Evolutionary conservation across 345 rosid genomes (phyloP), one percentile per base, ranked within the genome.

Genomic region (Salix viminalis): DNA sequence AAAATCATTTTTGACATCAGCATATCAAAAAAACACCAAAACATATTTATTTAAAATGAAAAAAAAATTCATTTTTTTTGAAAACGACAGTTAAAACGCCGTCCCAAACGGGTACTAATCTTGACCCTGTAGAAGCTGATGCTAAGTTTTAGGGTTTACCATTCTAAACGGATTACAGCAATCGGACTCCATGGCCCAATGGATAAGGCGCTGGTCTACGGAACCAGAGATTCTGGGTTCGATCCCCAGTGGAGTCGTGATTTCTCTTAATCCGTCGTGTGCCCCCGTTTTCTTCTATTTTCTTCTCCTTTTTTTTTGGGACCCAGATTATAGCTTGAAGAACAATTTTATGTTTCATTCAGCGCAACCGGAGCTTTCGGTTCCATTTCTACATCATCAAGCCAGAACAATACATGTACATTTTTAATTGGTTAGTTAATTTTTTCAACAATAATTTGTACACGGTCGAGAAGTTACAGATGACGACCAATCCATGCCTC

Each of bases 131-230:
- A 21, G 10, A 54, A 19, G 7, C 24, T 54, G 11, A 1, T 7
- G 0, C 0, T 8, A 7, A 8, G 12, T 54, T 21, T 54, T 21
- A 54, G 0, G 0, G 2, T 0, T 1, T 8, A 54, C 61, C 13
- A 8, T 54, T 54, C 1, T 21, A 0, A 7, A 7, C 1, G 0
- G 13, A 1, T 21, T 4, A 1, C 5, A 4, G 6, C 52, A 12
- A 3, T 14, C 18, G 14, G 89, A 87, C 89, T 90, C 86, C 87
- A 73, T 86, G 92, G 90, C 88, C 92, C 89, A 91, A 90, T 89
- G 98, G 95, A 94, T 86, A 89, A 90, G 95, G 95, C 92, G 89
- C 97, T 91, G 91, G 95, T 90, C 94, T 83, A 90, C 95, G 91
- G 82, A 91, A 90, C 90, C 89, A 86, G 91, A 90, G 92, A 86